Percentiles rank a stretch among this genome's conserved stretches.
Conservation (phyloP, 208 protist genomes). For the Leishmania gerbilli region DNA sequence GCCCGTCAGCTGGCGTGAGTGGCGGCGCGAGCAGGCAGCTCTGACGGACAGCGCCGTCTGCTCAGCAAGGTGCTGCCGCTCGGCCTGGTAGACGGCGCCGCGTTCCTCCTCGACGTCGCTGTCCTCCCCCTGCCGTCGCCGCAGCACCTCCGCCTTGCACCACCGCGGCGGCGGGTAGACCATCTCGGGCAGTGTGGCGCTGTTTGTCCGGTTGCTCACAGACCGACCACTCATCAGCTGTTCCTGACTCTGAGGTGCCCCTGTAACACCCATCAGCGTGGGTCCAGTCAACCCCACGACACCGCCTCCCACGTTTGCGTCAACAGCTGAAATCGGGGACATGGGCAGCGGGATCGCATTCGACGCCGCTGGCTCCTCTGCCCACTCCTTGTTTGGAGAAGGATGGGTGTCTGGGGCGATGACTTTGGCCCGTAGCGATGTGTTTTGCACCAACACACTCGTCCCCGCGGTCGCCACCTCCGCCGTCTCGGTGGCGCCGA, state of each 20-base stretch:
- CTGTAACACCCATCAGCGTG: background rate
- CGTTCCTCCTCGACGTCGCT: conserved; percentile 61
- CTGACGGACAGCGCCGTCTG: conserved; percentile 1
- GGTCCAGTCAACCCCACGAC: background rate
- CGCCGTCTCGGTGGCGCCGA: background rate
- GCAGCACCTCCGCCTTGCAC: conserved; percentile 11
- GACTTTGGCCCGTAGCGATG: background rate
- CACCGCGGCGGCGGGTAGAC: conserved; percentile 21
- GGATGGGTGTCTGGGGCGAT: background rate
- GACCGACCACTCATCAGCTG: background rate
- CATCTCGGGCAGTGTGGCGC: background rate
- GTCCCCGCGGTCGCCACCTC: background rate
- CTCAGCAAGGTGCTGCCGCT: conserved; percentile 7
- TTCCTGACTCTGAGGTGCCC: background rate
- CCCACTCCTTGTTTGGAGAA: background rate
- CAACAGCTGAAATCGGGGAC: background rate
- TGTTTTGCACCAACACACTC: background rate
- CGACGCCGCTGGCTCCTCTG: background rate
- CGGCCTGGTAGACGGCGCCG: conserved; percentile 33
- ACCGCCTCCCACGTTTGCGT: background rate
- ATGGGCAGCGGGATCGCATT: background rate
- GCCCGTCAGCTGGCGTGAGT: background rate
- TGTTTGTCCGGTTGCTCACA: background rate
- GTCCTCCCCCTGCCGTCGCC: conserved; percentile 35
- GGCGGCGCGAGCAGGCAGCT: background rate